These are phyloP conservation scores for Ceratonia siliqua DNA, from an alignment of 306 rosid species.

Conservation along the genomic window DNA sequence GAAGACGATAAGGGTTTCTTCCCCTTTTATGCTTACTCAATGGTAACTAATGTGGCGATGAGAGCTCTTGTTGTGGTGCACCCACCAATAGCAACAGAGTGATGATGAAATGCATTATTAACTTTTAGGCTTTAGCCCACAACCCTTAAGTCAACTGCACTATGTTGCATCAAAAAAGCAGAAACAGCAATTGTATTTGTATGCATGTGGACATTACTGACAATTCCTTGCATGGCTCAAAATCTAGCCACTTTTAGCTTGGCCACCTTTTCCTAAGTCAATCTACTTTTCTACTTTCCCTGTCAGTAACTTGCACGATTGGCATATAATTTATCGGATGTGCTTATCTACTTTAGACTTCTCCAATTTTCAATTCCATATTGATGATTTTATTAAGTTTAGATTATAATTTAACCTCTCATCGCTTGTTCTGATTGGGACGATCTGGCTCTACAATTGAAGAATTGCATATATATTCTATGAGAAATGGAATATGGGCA, in stretches of 20 bases:
- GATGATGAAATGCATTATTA: constrained; percentile 64
- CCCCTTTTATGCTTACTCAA: constrained; percentile 41
- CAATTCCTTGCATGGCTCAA: constrained; percentile 67
- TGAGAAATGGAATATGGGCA: not conserved
- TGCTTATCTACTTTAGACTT: constrained; percentile 22
- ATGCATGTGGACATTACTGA: constrained; percentile 50
- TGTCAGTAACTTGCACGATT: constrained; percentile 28
- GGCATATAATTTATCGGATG: constrained; percentile 24
- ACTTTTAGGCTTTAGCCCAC: constrained; percentile 44
- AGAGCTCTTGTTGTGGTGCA: constrained; percentile 48
- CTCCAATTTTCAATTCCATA: constrained; percentile 24
- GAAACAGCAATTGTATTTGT: constrained; percentile 21
- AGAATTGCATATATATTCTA: not conserved
- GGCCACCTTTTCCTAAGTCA: constrained; percentile 45
- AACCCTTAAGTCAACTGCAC: constrained; percentile 63
- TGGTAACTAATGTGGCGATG: constrained; percentile 31
- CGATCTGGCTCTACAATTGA: not conserved
- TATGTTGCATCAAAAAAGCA: constrained; percentile 38
- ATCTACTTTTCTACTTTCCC: constrained; percentile 38
- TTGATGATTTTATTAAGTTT: not conserved
- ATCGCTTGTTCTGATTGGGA: not conserved
- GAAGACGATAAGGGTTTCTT: constrained; percentile 27
- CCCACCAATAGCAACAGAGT: constrained; percentile 58
- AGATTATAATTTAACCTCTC: constrained; percentile 1
- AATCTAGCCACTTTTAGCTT: constrained; percentile 41